These are phyloP conservation scores for Antarctomyces pellizariae DNA, from an alignment of 495 filamentous ascomycete species.

Conservation along the genomic window DNA sequence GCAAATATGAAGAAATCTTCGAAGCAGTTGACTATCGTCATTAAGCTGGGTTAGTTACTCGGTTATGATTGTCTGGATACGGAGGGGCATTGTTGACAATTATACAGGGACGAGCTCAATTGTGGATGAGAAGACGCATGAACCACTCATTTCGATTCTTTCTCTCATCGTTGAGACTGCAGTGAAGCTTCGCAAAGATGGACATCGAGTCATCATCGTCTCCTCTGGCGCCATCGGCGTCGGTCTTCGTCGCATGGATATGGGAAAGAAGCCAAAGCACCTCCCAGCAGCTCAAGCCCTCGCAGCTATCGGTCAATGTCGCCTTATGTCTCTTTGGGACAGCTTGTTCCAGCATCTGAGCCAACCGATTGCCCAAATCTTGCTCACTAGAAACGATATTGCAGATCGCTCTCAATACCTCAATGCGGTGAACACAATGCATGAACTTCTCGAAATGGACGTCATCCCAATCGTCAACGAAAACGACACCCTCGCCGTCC, in stretches of 20 bases:
- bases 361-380: conserved; percentile 81
- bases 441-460: conserved; percentile 77
- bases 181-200: conserved; percentile 63
- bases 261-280: conserved; percentile 72
- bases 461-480: conserved; percentile 98
- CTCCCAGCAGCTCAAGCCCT: conserved; percentile 76
- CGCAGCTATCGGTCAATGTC: conserved; percentile 88
- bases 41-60: conserved; percentile 60
- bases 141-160: conserved; percentile 79
- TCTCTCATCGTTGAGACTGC: conserved; percentile 84
- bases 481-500: conserved; percentile 89
- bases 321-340: conserved; percentile 90
- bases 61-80: too few species aligned
- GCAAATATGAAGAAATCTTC: conserved; percentile 2
- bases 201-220: conserved; percentile 82
- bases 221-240: conserved; percentile 94
- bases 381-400: conserved; percentile 92
- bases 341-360: conserved; percentile 65
- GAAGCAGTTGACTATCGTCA: conserved; percentile 56
- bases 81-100: conserved; percentile 2
- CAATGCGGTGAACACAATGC: conserved; percentile 86
- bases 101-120: conserved; percentile 80
- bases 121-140: conserved; percentile 89
- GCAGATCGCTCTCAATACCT: conserved; percentile 88
- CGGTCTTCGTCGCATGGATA: conserved; percentile 68